A percentile compares a stretch with the other conserved stretches of the same genome.
These are phyloP conservation scores for Fusarium protoensiforme DNA, from an alignment of 2,329 filamentous ascomycete species.

Conservation along the genomic window DNA sequence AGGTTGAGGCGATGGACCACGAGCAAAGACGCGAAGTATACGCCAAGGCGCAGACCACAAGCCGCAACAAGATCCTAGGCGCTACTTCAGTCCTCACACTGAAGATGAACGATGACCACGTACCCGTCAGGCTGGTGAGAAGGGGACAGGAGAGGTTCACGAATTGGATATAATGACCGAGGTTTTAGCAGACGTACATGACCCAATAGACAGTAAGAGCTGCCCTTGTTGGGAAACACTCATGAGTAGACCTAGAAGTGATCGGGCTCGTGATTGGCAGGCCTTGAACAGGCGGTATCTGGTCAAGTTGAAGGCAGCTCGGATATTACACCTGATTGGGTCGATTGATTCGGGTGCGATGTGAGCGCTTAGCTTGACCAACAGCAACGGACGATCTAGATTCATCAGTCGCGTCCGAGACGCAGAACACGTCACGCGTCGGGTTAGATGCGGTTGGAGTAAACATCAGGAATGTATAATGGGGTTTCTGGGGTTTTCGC, in stretches of 20 bases:
- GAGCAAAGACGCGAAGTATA: conserved; percentile 66
- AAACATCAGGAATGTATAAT: neutral
- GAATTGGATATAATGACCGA: conserved; percentile 45
- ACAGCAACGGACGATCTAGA: neutral
- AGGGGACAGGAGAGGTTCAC: conserved; percentile 78
- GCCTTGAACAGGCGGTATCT: neutral
- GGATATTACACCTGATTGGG: neutral
- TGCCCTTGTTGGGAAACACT: neutral
- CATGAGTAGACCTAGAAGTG: neutral
- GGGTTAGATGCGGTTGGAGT: neutral
- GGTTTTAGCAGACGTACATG: neutral
- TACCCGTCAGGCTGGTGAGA: conserved; percentile 76
- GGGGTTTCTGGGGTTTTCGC: neutral
- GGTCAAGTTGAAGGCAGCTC: neutral
- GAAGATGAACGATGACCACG: conserved; percentile 71
- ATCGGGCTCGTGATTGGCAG: neutral
- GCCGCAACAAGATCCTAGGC: conserved; percentile 61
- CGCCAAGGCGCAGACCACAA: conserved; percentile 67
- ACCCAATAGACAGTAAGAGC: neutral
- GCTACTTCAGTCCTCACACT: conserved; percentile 76
- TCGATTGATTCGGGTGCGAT: neutral
- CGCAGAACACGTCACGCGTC: neutral
- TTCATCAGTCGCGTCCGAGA: neutral
- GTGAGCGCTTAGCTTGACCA: conserved; percentile 1
- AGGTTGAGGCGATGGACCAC: conserved; percentile 62